Percentiles rank a stretch among this genome's conserved stretches.
These are phyloP conservation scores for Plantago elongata DNA, from an alignment of 257 asterid species.

Conservation along the genomic window DNA sequence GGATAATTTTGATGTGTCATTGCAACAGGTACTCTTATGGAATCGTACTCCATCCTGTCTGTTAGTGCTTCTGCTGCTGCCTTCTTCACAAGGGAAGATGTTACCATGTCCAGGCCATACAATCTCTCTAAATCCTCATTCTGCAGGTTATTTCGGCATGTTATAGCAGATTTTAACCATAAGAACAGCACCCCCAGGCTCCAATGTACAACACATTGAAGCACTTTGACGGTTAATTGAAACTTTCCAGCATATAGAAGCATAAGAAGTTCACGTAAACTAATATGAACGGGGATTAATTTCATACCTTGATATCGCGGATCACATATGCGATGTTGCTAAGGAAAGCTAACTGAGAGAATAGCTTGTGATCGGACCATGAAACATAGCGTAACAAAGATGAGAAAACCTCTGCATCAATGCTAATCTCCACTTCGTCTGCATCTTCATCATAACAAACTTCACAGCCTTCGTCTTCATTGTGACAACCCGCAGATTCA, in stretches of 20 bases:
- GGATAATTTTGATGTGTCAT: slow-evolving; percentile 13
- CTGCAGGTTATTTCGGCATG: slow-evolving; percentile 43
- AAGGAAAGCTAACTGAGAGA: slow-evolving; percentile 70
- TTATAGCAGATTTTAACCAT: neutral
- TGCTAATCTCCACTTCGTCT: slow-evolving; percentile 7
- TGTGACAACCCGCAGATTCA: slow-evolving; percentile 23
- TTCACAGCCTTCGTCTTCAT: slow-evolving; percentile 39
- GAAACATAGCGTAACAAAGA: slow-evolving; percentile 44
- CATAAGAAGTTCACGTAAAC: too few species aligned
- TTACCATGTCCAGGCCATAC: slow-evolving; percentile 63
- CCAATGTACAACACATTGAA: neutral
- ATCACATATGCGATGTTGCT: slow-evolving; percentile 87
- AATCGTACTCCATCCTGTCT: slow-evolving; percentile 38
- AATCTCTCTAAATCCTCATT: slow-evolving; percentile 55
- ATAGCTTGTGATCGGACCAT: slow-evolving; percentile 66
- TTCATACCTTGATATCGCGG: slow-evolving; percentile 66
- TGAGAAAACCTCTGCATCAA: slow-evolving; percentile 48
- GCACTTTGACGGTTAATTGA: neutral
- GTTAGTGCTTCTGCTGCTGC: slow-evolving; percentile 52
- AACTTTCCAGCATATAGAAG: too few species aligned
- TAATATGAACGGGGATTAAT: too few species aligned
- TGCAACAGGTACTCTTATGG: slow-evolving; percentile 15
- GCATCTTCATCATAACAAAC: slow-evolving; percentile 54
- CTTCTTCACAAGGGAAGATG: slow-evolving; percentile 75
- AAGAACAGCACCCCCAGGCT: too few species aligned